Base-by-base conservation (phyloP, 352 stramenopile genomes). In the Globisporangium okanoganense region DNA sequence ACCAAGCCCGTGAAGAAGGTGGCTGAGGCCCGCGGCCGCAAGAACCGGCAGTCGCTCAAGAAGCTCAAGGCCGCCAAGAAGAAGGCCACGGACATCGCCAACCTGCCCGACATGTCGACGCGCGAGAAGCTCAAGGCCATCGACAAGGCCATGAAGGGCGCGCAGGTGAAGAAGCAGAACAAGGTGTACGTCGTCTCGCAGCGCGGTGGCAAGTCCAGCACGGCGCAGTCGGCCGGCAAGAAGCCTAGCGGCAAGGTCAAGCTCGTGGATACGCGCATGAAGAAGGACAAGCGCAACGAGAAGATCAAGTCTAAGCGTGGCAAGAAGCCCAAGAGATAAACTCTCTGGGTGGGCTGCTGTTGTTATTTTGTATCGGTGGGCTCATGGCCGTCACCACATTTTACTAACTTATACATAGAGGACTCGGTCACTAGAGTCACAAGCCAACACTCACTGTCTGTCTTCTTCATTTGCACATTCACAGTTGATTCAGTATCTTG, bases 1-100 rank as follows among this genome's bases (percentile, higher is more conserved):
- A 94, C 87, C 0, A 99, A 99, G 71, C 97, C 97, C 3, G 98
- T 99, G 50, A 98, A 98, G 65, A 99, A 99, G 82, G 98, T 99
- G 7, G 97, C 96, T 0, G 97, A 99, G 67, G 98, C 98, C 7
- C 85, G 97, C 43, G 95, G 90, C 0, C 88, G 98, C 41, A 99
- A 99, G 85, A 79, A 90, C 43, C 95, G 95, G 4, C 65, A 96
- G 65, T 72, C 89, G 61, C 88, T 98, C 67, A 94, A 95, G 72
- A 97, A 98, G 79, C 75, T 99, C 14, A 97, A 97, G 67, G 85
- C 92, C 12, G 97, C 97, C 0, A 99, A 99, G 79, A 98, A 98
- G 76, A 97, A 99, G 78, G 96, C 97, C 1, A 96, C 97, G 47
- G 84, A 97, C 51, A 95, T 99, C 57, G 96, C 96, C 12, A 97